Conservation (phyloP, 2,329 filamentous ascomycete species). For the Aureobasidium lini region DNA sequence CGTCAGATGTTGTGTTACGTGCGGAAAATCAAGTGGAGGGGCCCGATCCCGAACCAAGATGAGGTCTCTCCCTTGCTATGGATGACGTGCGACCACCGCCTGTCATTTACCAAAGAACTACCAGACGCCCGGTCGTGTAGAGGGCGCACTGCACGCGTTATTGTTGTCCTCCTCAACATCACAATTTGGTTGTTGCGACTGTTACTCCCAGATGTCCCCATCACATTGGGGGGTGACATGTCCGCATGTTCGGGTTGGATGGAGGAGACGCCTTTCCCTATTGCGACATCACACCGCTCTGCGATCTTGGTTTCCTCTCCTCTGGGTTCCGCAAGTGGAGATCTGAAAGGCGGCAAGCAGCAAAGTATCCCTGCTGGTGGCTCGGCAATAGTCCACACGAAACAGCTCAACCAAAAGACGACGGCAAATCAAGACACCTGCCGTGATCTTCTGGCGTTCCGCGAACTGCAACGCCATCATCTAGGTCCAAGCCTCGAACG, state of each 20-base stretch:
- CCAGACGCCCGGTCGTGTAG: neutral
- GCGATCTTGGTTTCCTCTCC: neutral
- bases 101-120: neutral
- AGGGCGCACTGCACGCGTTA: neutral
- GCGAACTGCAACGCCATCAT: neutral
- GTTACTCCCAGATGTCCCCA: neutral
- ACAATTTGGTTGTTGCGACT: neutral
- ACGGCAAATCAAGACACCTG: neutral
- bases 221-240: neutral
- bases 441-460: neutral
- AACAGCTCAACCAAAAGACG: neutral
- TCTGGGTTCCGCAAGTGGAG: neutral
- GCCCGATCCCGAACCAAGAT: slow-evolving; percentile 10
- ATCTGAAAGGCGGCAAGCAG: neutral
- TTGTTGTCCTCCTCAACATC: neutral
- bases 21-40: neutral
- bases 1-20: neutral
- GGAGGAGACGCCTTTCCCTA: neutral
- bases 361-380: neutral
- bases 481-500: neutral
- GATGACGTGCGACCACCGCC: neutral
- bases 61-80: neutral
- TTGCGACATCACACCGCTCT: neutral
- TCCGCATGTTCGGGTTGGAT: neutral
- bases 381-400: neutral